A percentile compares a stretch with the other conserved stretches of the same genome.
Evolutionary conservation across 176 grass and related monocot species (phyloP).

Genomic region (Elaeis guineensis): DNA sequence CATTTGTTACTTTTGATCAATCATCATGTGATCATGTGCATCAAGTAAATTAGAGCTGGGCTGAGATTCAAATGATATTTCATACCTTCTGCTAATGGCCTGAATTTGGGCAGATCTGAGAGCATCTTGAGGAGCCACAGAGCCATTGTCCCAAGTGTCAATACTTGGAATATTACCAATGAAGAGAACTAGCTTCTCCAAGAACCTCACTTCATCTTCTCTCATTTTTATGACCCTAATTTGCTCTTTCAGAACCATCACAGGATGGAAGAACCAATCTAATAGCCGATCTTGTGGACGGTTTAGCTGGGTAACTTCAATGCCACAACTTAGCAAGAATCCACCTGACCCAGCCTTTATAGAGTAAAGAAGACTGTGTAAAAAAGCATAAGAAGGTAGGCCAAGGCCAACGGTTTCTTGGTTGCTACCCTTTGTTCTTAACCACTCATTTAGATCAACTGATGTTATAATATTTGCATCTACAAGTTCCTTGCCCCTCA

Average conservation of each 20-base stretch:
- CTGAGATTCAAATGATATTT: not conserved
- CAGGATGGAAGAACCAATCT: slow-evolving; percentile 85
- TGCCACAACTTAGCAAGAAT: slow-evolving; percentile 38
- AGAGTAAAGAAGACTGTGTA: slow-evolving; percentile 44
- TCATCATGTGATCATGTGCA: too few relatives aligned
- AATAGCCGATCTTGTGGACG: slow-evolving; percentile 63
- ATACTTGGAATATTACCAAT: slow-evolving; percentile 25
- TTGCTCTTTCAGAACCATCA: slow-evolving; percentile 75
- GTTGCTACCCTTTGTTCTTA: slow-evolving; percentile 43
- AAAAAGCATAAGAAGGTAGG: slow-evolving; percentile 47
- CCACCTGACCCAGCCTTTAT: slow-evolving; percentile 50
- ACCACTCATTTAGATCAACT: slow-evolving; percentile 43
- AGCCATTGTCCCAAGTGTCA: slow-evolving; percentile 35
- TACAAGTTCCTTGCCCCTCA: slow-evolving; percentile 52
- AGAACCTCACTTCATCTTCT: slow-evolving; percentile 54
- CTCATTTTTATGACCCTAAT: slow-evolving; percentile 55
- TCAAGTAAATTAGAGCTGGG: too few relatives aligned
- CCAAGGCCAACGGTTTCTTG: slow-evolving; percentile 61
- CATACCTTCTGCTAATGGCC: slow-evolving; percentile 81
- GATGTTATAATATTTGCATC: slow-evolving; percentile 58
- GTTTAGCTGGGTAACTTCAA: slow-evolving; percentile 59
- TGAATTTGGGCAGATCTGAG: slow-evolving; percentile 70
- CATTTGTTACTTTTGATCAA: too few relatives aligned
- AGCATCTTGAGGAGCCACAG: slow-evolving; percentile 33
- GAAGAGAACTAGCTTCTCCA: slow-evolving; percentile 53